Percentiles rank a stretch among this genome's conserved stretches.
These are phyloP conservation scores for Phytophthora nicotianae DNA, from an alignment of 352 stramenopile species.

Conservation along the genomic window DNA sequence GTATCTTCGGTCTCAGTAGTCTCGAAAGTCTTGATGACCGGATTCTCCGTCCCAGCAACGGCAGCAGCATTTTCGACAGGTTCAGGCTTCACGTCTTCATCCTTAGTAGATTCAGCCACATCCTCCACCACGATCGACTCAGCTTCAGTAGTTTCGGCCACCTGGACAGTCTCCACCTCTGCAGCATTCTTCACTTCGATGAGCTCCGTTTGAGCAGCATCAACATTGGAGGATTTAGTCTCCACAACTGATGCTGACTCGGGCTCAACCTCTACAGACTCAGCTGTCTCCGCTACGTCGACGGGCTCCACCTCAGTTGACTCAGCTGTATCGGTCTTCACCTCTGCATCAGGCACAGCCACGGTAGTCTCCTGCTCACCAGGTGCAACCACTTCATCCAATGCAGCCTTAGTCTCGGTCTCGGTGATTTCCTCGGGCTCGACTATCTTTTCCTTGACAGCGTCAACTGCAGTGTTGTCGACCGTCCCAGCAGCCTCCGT, in stretches of 20 bases:
- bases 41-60: neutral
- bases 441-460: neutral
- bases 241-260: neutral
- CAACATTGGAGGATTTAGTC: neutral
- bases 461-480: neutral
- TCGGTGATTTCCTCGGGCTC: no score
- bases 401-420: no score
- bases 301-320: no score
- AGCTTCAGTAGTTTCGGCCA: neutral
- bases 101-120: neutral
- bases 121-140: neutral
- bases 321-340: neutral
- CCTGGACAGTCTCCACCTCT: slow-evolving; percentile 4
- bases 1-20: neutral
- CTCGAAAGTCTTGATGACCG: neutral
- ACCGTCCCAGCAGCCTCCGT: neutral
- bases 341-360: neutral
- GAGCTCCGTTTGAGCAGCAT: neutral
- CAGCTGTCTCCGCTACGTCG: no score
- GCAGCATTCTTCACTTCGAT: neutral
- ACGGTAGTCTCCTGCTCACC: neutral
- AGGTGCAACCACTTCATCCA: neutral
- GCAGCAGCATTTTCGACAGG: neutral
- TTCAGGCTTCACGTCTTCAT: neutral
- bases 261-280: neutral